Conservation (phyloP, 305 asterid species). For the Rubia occidens region DNA sequence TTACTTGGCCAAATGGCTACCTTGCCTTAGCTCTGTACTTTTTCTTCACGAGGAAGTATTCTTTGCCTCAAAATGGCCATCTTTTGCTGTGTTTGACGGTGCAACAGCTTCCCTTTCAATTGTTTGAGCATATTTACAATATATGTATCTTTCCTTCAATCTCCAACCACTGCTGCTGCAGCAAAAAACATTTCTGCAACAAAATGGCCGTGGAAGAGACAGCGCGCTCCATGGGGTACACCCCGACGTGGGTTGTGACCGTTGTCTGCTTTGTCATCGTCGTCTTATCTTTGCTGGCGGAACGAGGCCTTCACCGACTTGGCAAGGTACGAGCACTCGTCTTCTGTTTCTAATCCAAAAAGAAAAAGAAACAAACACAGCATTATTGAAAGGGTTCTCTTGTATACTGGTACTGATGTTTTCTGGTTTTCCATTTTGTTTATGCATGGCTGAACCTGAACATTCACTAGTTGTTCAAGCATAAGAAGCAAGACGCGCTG, state of each 20-base stretch:
- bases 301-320: slow-evolving; percentile 63
- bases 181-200: background rate
- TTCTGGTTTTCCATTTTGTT: background rate
- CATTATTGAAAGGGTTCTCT: no score
- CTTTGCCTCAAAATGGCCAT: slow-evolving; percentile 29
- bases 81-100: background rate
- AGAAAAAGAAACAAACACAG: no score
- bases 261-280: slow-evolving; percentile 65
- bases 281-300: slow-evolving; percentile 52
- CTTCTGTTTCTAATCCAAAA: no score
- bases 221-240: slow-evolving; percentile 42
- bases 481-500: slow-evolving; percentile 40
- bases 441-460: background rate
- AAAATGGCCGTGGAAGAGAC: slow-evolving; percentile 24
- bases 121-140: background rate
- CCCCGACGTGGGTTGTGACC: slow-evolving; percentile 80
- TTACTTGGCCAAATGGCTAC: slow-evolving; percentile 27
- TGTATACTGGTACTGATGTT: background rate
- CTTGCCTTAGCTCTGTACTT: slow-evolving; percentile 7
- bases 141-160: background rate
- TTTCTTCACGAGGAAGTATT: slow-evolving; percentile 27
- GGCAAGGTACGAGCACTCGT: slow-evolving; percentile 45
- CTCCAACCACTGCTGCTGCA: background rate
- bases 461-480: slow-evolving; percentile 36
- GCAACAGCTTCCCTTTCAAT: background rate